Evolutionary conservation across 352 stramenopile genomes (phyloP), one percentile per base, ranked within the genome.

Genomic region (Plasmopara muralis): DNA sequence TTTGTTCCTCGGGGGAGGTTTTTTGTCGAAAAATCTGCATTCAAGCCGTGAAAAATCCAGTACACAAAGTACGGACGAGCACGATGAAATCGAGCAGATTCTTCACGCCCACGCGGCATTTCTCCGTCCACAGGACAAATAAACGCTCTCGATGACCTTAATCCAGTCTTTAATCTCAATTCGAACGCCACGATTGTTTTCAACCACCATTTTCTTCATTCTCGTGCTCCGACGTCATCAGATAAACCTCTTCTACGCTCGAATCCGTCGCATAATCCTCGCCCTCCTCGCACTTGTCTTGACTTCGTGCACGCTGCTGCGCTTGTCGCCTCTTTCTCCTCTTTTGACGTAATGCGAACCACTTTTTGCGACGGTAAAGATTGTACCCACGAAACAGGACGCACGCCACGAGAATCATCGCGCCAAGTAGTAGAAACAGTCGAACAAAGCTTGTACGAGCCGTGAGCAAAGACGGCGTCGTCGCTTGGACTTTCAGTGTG

Each of bases 371-470:
- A n/a, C 64, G 71, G 41, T 73, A 73, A 7, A 74, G 55, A 6
- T 67, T 84, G 38, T 66, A 76, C 16, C 78, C 62, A 2, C 73
- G 74, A 35, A 74, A 29, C 4, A 72, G 61, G 9, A 85, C 61
- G n/a, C 67, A 64, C 2, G 58, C 73, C n/a, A 52, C 73, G 39
- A 88, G 54, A 30, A 83, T 45, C 34, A 64, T 61, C 41, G 84
- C 61, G 2, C 54, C 56, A 0, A 70, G 9, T 8, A 83, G 49
- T 37, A 86, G 47, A 40, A 81, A 20, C 14, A 76, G 50, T 40
- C 64, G 18, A 29, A 80, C 63, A 63, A 54, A 73, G 10, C 71
- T 78, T 49, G 85, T 56, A 30, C 77, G 47, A 38, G 50, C 45
- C 15, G 33, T 25, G 20, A 25, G 20, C 15, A 9, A 34, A 1